Evolutionary conservation across 1,284 basidiomycete genomes (phyloP).

Genomic region (Ganoderma leucocontextum): DNA sequence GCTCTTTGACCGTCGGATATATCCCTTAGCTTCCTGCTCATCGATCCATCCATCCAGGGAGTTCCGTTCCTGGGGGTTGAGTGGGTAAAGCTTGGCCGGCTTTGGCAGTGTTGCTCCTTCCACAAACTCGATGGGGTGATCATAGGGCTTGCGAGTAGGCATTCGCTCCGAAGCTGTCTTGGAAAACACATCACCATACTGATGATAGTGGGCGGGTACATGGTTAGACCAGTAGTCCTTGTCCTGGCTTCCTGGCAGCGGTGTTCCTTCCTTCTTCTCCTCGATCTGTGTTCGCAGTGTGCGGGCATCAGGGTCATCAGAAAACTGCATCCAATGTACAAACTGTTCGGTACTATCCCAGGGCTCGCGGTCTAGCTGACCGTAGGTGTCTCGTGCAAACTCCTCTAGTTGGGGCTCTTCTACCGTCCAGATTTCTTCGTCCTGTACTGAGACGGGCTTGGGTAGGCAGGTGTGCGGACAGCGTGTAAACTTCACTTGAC

Average conservation of each 20-base stretch:
- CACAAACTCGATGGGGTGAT: constrained; percentile 30
- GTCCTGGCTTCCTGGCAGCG: constrained; percentile 13
- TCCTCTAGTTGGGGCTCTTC: constrained; percentile 7
- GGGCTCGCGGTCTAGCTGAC: neutral
- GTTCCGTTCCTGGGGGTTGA: constrained; percentile 36
- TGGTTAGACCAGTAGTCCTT: neutral
- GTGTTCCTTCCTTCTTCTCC: constrained; percentile 8
- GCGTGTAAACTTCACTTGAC: constrained; percentile 18
- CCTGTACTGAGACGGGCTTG: constrained; percentile 1
- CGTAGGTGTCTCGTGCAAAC: neutral
- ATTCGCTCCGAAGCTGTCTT: constrained; percentile 26
- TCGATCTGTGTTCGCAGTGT: neutral
- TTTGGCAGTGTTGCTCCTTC: constrained; percentile 16
- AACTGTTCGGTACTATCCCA: neutral
- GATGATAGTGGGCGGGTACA: constrained; percentile 22
- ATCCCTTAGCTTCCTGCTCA: constrained; percentile 9
- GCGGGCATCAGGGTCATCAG: neutral
- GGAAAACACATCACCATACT: constrained; percentile 25
- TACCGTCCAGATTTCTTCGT: neutral
- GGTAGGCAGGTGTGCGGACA: constrained; percentile 14
- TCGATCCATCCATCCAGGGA: constrained; percentile 11
- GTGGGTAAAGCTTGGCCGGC: constrained; percentile 34
- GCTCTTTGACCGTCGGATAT: constrained; percentile 15
- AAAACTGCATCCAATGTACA: neutral
- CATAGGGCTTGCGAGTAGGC: constrained; percentile 22